Evolutionary conservation across 2,329 filamentous ascomycete genomes (phyloP), one percentile per base, ranked within the genome.

Genomic region (Xylaria sp.): DNA sequence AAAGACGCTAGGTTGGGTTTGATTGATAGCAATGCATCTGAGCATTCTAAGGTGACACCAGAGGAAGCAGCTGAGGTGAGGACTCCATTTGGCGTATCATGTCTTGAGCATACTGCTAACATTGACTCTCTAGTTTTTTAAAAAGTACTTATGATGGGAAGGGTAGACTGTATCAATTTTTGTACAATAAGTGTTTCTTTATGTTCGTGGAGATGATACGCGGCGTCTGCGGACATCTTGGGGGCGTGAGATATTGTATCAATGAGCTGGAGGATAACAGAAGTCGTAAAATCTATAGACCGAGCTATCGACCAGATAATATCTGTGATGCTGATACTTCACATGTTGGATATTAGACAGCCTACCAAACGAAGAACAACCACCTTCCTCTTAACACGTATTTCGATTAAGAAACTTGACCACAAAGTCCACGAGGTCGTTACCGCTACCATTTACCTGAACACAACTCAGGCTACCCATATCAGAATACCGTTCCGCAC

Each of bases 1-100:
- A 85, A 90, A 72, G 86, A 83, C 65, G 87, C 85, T 47, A 87
- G 83, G 71, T 80, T 97, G 63, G 92, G 94, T 0, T 81, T 97
- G 75, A 89, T 98, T 73, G 89, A 92, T 69, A 82, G 84, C 59
- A 83, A 80, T 54, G 82, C 88, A 73, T 87, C 85, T 2, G 88
- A 91, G 49, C 81, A 83, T 20, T 94, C 91, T 0, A 82, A 87
- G 33, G 87, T 94, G 4, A 87, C 85, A 0, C 85, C 88, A 58
- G 88, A 92, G 50, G 90, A 94, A 73, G 93, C 91, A n/a, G 86
- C 83, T 59, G 84, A 88, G 81, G 86, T 87, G 69, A 69, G 74
- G 71, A n/a, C 39, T 22, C n/a, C 27, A 22, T 31, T 27, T 27
- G 5, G 10, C 27, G 25, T 44, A 55, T 6, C 2, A 31, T 17